Evolutionary conservation across 163 green algal species (phyloP).

Genomic region (Chloroidium sp.): DNA sequence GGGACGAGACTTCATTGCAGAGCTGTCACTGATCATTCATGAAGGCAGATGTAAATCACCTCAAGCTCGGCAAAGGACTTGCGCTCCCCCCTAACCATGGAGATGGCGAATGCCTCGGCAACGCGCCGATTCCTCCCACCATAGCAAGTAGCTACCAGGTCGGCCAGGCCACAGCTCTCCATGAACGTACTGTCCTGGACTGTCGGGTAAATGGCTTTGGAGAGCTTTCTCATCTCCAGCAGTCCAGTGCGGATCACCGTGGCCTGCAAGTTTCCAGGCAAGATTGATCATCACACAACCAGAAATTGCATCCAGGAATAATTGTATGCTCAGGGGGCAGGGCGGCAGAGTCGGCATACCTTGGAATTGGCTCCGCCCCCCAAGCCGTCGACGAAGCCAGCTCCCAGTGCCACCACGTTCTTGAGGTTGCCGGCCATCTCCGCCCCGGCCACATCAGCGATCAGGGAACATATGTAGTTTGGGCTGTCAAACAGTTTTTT

Average conservation of each 20-base stretch:
- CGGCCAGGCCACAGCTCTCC: conserved; percentile 58
- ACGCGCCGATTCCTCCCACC: conserved; percentile 65
- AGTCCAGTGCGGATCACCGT: conserved; percentile 61
- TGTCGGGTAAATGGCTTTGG: conserved; percentile 43
- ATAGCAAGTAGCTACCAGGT: conserved; percentile 73
- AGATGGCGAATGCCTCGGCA: conserved; percentile 34
- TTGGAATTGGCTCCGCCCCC: conserved; percentile 58
- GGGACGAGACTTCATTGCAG: neutral
- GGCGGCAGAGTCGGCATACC: neutral
- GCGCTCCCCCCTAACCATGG: conserved; percentile 19
- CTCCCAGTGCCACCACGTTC: conserved; percentile 67
- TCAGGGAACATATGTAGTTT: conserved; percentile 42
- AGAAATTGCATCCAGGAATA: too few species aligned
- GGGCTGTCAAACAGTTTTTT: conserved; percentile 54
- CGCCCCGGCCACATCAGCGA: conserved; percentile 57
- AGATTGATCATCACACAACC: too few species aligned
- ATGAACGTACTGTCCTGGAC: conserved; percentile 67
- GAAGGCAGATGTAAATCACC: neutral
- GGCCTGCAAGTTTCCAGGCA: conserved; percentile 9
- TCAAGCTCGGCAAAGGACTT: conserved; percentile 51
- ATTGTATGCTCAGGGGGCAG: too few species aligned
- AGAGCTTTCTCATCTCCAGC: conserved; percentile 52
- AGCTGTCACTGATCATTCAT: too few species aligned
- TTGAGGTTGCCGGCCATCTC: conserved; percentile 83
- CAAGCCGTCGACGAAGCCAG: conserved; percentile 65